phyloP scores from a whole-genome alignment of 2,329 filamentous ascomycete species.

The Lasiodiplodia citricola region DNA sequence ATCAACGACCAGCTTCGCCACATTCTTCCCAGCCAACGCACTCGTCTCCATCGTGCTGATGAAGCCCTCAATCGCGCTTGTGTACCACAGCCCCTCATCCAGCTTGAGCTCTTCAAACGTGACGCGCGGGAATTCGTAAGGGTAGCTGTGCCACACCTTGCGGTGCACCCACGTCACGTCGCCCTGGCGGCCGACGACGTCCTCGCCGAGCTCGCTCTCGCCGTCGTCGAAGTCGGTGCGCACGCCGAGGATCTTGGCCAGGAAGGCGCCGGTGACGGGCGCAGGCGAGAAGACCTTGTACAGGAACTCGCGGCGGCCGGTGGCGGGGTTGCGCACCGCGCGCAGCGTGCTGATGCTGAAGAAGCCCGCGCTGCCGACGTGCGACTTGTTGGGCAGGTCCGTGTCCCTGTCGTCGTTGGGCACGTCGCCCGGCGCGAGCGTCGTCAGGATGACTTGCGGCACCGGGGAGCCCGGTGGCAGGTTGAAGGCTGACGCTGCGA shows the following conservation, averaged over 20 bases:
- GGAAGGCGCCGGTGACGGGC: slow-evolving; percentile 52
- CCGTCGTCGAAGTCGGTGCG: slow-evolving; percentile 39
- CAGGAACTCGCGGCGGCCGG: slow-evolving; percentile 56
- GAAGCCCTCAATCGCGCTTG: slow-evolving; percentile 81
- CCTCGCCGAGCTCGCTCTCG: slow-evolving; percentile 32
- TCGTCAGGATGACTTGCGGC: slow-evolving; percentile 82
- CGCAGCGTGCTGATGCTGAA: slow-evolving; percentile 82
- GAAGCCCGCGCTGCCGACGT: slow-evolving; percentile 73
- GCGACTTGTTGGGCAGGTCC: slow-evolving; percentile 35
- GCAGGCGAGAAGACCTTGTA: slow-evolving; percentile 71
- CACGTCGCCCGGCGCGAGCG: slow-evolving; percentile 67
- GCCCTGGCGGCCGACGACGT: slow-evolving; percentile 37
- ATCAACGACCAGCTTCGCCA: slow-evolving; percentile 73
- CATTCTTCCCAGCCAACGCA: slow-evolving; percentile 86
- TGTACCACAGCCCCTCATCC: slow-evolving; percentile 66
- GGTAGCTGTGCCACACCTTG: slow-evolving; percentile 83
- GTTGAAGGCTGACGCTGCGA: slow-evolving; percentile 76
- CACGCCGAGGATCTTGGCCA: slow-evolving; percentile 55
- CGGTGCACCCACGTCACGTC: slow-evolving; percentile 77
- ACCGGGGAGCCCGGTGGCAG: slow-evolving; percentile 62
- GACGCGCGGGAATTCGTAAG: slow-evolving; percentile 79
- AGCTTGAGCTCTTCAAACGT: slow-evolving; percentile 77
- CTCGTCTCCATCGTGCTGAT: slow-evolving; percentile 98
- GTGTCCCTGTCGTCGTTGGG: slow-evolving; percentile 55
- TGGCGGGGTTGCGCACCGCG: slow-evolving; percentile 63